Evolutionary conservation across 495 filamentous ascomycete species (phyloP), one percentile per base, ranked within the genome.

Genomic region (Lasiosphaeria miniovina): DNA sequence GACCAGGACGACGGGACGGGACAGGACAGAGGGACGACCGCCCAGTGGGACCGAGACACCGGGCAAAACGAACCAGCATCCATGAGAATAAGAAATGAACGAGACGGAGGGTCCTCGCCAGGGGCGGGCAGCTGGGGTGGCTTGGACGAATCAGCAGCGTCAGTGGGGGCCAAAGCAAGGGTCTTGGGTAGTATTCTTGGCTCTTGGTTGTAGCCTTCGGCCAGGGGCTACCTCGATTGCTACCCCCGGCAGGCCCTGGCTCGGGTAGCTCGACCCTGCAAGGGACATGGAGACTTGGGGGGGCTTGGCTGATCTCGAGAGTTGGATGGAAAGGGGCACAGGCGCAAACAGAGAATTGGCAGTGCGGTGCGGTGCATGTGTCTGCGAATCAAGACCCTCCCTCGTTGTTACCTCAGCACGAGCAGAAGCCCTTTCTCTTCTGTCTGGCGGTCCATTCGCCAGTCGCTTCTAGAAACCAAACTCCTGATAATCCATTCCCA

Each of bases 71-170:
- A 12, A 49, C 58, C 41, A 33, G 17, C 53, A 59, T 34, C 59
- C 57, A 56, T 38, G 54, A 63, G 45, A 52, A 58, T 15, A 58
- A 56, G 60, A 66, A 65, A 72, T 67, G 59, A 66, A 57, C 62
- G 55, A 64, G 61, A 65, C 61, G 49, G 56, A 52, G 57, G 59
- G 61, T 61, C 56, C 24, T 24, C 45, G 65, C 58, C 61, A 55
- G 59, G 63, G 63, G 64, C 55, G 14, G 51, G 43, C 50, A 35
- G 36, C 36, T 51, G 54, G 62, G 40, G 61, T 58, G 59, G 34
- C 52, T 38, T 60, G 59, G 62, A 60, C 71, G 65, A 73, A 73
- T 73, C 59, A 70, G 59, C 62, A 61, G 55, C 50, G 58, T 36
- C 60, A 65, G 62, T 63, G 61, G 58, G 55, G 41, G 41, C 52